Evolutionary conservation across 1,139 yeast genomes (phyloP), one percentile per base, ranked within the genome.

Genomic region (Zygosaccharomyces sapae): DNA sequence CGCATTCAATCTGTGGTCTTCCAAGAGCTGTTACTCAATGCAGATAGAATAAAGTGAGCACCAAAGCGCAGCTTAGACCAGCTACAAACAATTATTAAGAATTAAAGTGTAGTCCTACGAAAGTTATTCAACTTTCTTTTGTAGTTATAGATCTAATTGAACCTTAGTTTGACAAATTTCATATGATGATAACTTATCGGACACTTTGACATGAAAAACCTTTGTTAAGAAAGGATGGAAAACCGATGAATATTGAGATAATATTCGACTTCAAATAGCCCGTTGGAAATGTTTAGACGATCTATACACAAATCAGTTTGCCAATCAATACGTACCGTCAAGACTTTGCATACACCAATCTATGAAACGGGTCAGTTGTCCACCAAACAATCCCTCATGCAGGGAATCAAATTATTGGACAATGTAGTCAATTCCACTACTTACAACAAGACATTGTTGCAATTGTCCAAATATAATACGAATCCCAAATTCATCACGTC

Each of bases 291-390:
- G 33, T 20, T 30, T 6, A 19, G 18, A 18, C 33, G 27, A 9
- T 27, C 16, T 6, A n/a, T 38, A 9, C 4, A 33, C n/a, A 18
- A 16, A 22, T 16, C 39, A 12, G 12, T 33, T 4, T 12, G 29
- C 16, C 33, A 12, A 24, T n/a, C 38, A 24, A 27, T 43, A 5
- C 52, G 62, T 24, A 19, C 53, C 8, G 40, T 60, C 16, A 61
- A 62, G 48, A 64, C 66, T 4, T 42, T 60, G 13, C 55, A 58
- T 38, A 62, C 66, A 4, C 64, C 63, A 1, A 54, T 57, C 12
- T 51, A 55, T 42, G 45, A 48, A 10, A 39, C 52, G 7, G 33
- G 52, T 25, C 44, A 54, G 5, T 25, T 43, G 18, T 30, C 38
- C 5, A 46, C 52, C 8, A 51, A 52, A 25, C 43, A 52, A 16